Evolutionary conservation across 106 monocot genomes (phyloP), one percentile per base, ranked within the genome.

Genomic region (Phalaenopsis equestris): DNA sequence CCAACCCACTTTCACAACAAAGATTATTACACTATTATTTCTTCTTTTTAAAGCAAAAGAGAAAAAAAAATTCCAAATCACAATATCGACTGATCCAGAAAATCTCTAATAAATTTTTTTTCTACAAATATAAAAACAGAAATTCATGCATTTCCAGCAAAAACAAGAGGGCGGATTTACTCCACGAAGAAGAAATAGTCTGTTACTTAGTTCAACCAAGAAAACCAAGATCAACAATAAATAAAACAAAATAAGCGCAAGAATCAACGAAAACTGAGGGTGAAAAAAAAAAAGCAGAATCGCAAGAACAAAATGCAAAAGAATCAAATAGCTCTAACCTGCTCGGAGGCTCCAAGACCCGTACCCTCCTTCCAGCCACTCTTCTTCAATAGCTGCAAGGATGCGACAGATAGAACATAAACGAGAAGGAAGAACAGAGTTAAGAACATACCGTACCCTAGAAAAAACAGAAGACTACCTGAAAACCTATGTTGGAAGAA

Each of bases 361-460:
- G 94, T 88, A 24, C 98, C 98, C 76, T 99, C 92, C 77, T 90
- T 99, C 98, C 98, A 99, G 3, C 94, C 94, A 70, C 80, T 87
- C 84, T 93, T 95, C 93, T 91, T 99, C 88, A 99, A 73, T 78
- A 99, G 61, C 99, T 99, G 88, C 78, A 86, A 6, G 42, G 21
- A 73, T 49, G 30, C 23, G 36, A 15, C 43, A 8, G 19, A 73
- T 76, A 4, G 16, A 1, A 45, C 42, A 19, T 64, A 10, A 77
- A 19, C 16, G 8, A 49, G 30, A 38, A 19, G 48, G 52, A 43
- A 24, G 9, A 16, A 16, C 52, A 47, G 67, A 80, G 41, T n/a
- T 1, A 73, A 72, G 12, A 41, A 6, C 23, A 77, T 84, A 85
- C 80, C 81, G 78, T 78, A 82, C 70, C 65, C 58, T 55, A 81